Base-by-base conservation (phyloP, 352 stramenopile species). In the Phytopythium sindhum region DNA sequence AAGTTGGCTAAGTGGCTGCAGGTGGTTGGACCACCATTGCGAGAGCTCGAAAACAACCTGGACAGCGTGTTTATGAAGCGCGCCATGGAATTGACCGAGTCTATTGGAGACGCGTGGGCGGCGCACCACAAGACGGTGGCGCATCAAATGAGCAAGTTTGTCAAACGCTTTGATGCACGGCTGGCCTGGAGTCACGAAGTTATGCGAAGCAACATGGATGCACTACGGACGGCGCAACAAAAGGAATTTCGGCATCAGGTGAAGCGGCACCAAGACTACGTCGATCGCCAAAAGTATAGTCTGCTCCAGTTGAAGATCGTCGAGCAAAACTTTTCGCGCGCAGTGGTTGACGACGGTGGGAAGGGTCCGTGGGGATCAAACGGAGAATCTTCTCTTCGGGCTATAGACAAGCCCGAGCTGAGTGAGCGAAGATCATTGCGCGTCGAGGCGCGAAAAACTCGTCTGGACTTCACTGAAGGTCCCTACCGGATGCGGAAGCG, bases 1-100 rank as follows among this genome's bases (percentile, higher is more conserved):
- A 84, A 76, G 56, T 86, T 92, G 51, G 70, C 66, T 4, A 84
- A 85, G 29, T 92, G 84, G 84, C 66, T 92, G 14, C 72, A 87
- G 7, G 63, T 92, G 33, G 75, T 92, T n/a, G 84, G 84, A 0
- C 81, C 78, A 6, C 84, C 81, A 12, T 26, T 90, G 31, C 86
- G 84, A 29, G 81, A 92, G 53, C 63, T 92, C 15, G 84, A 90
- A 55, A 86, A 65, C 28, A 75, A 73, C 21, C 53, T 92, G 28
- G 81, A 92, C 63, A 70, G 78, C 28, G 74, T 84, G 2, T 92
- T 82, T 54, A 74, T 92, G 23, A 79, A 78, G 19, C 66, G 64
- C 11, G 75, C 80, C 24, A 66, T 90, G 29, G 72, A 84, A 10
- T 67, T 68, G 2, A 88, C 86, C 31, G 80, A 92, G 66, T 42